Conservation (phyloP, 805 yeast genomes). For the Schizosaccharomyces japonicus region DNA sequence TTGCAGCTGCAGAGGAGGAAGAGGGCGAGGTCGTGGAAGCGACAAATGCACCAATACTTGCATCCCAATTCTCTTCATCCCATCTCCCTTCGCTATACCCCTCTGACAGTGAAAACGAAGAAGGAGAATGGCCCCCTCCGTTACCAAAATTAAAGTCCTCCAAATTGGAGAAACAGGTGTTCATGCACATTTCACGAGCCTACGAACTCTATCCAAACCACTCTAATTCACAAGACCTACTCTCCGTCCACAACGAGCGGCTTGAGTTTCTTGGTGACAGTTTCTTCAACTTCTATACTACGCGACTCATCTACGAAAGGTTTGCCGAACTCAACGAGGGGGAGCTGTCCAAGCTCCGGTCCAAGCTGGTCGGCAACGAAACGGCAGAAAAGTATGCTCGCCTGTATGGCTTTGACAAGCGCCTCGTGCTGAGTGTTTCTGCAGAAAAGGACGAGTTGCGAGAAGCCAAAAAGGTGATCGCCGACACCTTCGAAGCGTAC, state of each 20-base stretch:
- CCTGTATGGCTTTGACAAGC: not conserved
- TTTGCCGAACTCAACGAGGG: constrained; percentile 2
- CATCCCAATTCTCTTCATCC: too few relatives aligned
- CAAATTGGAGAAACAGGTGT: not conserved
- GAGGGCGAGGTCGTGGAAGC: too few relatives aligned
- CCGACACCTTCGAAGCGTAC: constrained; percentile 5
- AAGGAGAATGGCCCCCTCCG: constrained; percentile 4
- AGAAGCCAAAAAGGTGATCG: constrained; percentile 1
- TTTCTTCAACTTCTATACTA: constrained; percentile 6
- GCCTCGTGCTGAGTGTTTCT: not conserved
- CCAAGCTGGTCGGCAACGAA: constrained; percentile 2
- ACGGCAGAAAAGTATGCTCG: not conserved
- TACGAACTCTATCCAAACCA: not conserved
- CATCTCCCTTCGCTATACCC: too few relatives aligned
- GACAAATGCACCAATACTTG: too few relatives aligned
- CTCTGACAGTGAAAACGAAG: not conserved
- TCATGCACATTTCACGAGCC: constrained; percentile 1
- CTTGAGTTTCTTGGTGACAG: constrained; percentile 11
- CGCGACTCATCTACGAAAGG: not conserved
- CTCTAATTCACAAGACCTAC: not conserved
- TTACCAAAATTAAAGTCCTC: not conserved
- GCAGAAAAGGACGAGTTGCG: not conserved
- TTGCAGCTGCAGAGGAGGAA: too few relatives aligned
- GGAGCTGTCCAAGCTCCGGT: constrained; percentile 1
- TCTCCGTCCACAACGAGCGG: constrained; percentile 8